Conservation (phyloP, 2,329 filamentous ascomycete species). For the Laburnicola sp. region DNA sequence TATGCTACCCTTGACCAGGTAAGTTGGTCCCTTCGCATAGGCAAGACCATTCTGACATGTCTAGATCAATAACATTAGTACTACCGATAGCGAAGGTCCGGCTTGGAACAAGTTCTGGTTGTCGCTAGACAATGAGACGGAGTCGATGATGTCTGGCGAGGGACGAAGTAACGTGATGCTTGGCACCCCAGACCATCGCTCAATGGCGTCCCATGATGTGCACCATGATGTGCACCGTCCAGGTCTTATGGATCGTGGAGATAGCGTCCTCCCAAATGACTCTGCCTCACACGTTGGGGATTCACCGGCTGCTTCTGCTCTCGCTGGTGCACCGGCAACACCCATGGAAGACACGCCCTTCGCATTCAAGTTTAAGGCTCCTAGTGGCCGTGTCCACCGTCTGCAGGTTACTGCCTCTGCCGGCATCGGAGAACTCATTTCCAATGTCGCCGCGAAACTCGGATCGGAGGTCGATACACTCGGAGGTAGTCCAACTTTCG, state of each 20-base stretch:
- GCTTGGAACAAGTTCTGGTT: slow-evolving; percentile 99
- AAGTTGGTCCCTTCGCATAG: slow-evolving; percentile 24
- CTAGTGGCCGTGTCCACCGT: slow-evolving; percentile 89
- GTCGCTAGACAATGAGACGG: slow-evolving; percentile 90
- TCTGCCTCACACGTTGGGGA: slow-evolving; percentile 90
- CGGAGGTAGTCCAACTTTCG: slow-evolving; percentile 76
- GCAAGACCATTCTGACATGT: slow-evolving; percentile 11
- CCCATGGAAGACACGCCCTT: slow-evolving; percentile 72
- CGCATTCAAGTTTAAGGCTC: slow-evolving; percentile 98
- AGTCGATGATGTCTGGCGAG: slow-evolving; percentile 94
- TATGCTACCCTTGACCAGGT: slow-evolving; percentile 98
- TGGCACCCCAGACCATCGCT: slow-evolving; percentile 69
- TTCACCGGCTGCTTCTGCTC: slow-evolving; percentile 69
- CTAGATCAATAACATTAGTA: slow-evolving; percentile 86
- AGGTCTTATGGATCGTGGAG: slow-evolving; percentile 64
- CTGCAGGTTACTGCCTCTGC: slow-evolving; percentile 80
- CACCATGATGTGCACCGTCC: slow-evolving; percentile 68
- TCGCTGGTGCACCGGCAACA: slow-evolving; percentile 60
- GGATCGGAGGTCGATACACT: slow-evolving; percentile 80
- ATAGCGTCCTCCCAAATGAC: slow-evolving; percentile 89
- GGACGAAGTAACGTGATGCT: slow-evolving; percentile 69
- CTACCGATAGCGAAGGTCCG: slow-evolving; percentile 85
- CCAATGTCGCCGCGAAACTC: slow-evolving; percentile 79
- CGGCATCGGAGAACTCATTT: slow-evolving; percentile 78
- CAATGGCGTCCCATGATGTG: slow-evolving; percentile 79